Evolutionary conservation across 129 eudicot genomes (phyloP).

Genomic region (Artemisia argyi): DNA sequence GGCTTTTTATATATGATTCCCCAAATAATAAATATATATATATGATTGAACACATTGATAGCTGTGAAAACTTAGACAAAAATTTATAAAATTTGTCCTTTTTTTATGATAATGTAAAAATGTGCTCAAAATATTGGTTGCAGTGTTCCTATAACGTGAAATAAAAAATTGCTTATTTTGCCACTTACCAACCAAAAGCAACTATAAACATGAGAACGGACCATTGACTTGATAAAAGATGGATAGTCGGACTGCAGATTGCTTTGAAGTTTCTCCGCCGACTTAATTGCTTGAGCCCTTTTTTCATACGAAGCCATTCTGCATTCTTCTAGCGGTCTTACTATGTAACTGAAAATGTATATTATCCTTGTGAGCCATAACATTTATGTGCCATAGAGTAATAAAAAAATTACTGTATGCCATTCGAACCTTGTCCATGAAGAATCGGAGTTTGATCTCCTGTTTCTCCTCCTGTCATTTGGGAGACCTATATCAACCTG

Average conservation of each 20-base stretch:
- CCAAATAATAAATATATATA: too few species aligned
- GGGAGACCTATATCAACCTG: constrained; percentile 69
- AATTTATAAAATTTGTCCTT: not conserved
- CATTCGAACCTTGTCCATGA: constrained; percentile 67
- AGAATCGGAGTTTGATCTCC: constrained; percentile 47
- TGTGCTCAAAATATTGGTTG: not conserved
- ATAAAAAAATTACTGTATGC: not conserved
- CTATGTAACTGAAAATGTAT: constrained; percentile 53
- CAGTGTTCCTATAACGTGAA: not conserved
- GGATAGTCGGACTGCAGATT: constrained; percentile 61
- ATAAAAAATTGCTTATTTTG: not conserved
- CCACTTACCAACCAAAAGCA: constrained; percentile 90
- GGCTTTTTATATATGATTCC: too few species aligned
- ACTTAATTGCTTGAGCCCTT: constrained; percentile 41
- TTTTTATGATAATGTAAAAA: not conserved
- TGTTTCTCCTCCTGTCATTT: constrained; percentile 34
- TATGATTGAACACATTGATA: too few species aligned
- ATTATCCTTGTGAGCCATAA: constrained; percentile 8
- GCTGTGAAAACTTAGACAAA: too few species aligned
- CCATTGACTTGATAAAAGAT: constrained; percentile 77
- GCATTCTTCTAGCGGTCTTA: constrained; percentile 69
- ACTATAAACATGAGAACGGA: constrained; percentile 90
- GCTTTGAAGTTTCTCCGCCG: constrained; percentile 70
- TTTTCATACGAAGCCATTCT: constrained; percentile 58
- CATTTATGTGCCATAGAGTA: not conserved